Conservation (phyloP, 805 yeast species). For the Candida sakaeoensis region DNA sequence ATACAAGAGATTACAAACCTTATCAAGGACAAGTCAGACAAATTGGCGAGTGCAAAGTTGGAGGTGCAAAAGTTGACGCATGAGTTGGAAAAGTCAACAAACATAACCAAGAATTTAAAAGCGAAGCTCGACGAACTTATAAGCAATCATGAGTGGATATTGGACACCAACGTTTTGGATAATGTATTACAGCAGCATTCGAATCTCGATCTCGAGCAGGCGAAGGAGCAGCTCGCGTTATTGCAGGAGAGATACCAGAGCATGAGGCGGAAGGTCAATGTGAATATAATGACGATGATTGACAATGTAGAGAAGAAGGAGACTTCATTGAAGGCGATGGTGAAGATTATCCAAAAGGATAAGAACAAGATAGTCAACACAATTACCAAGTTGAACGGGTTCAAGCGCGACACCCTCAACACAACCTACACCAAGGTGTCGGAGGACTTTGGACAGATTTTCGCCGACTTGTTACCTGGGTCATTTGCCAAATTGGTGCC, state of each 20-base stretch:
- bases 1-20: slow-evolving; percentile 53
- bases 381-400: slow-evolving; percentile 74
- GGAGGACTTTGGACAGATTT: slow-evolving; percentile 84
- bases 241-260: slow-evolving; percentile 58
- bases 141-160: slow-evolving; percentile 68
- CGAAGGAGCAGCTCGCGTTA: slow-evolving; percentile 52
- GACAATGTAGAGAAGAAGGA: slow-evolving; percentile 91
- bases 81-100: slow-evolving; percentile 48
- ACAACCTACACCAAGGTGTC: slow-evolving; percentile 86
- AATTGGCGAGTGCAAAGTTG: slow-evolving; percentile 45
- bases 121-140: slow-evolving; percentile 42
- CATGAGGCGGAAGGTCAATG: slow-evolving; percentile 78
- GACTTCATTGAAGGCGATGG: slow-evolving; percentile 68
- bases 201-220: slow-evolving; percentile 28
- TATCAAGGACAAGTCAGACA: slow-evolving; percentile 42
- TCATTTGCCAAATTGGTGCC: slow-evolving; percentile 88
- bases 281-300: slow-evolving; percentile 85
- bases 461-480: slow-evolving; percentile 82
- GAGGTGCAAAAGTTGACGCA: slow-evolving; percentile 52
- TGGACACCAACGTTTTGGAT: slow-evolving; percentile 55
- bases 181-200: slow-evolving; percentile 59
- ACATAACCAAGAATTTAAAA: slow-evolving; percentile 33
- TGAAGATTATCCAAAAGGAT: slow-evolving; percentile 83
- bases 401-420: slow-evolving; percentile 76
- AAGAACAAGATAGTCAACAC: slow-evolving; percentile 88